Percentiles rank a stretch among this genome's conserved stretches.
Evolutionary conservation across 2,329 filamentous ascomycete genomes (phyloP).

Genomic region (Nemania sp.): DNA sequence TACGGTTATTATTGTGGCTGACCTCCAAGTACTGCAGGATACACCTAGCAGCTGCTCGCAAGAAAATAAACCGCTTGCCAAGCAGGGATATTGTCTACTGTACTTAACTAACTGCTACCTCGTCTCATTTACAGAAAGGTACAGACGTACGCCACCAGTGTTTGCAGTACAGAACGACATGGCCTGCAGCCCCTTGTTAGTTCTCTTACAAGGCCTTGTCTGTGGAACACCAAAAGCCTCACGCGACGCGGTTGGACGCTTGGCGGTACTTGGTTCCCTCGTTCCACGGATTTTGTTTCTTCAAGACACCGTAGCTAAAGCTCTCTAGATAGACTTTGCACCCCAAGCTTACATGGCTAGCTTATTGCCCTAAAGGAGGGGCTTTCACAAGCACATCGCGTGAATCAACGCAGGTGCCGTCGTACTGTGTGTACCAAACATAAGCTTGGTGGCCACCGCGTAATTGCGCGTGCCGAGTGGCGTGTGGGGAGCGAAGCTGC

Average conservation of each 20-base stretch:
- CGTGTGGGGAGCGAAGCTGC: constrained; percentile 1
- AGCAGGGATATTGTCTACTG: constrained; percentile 16
- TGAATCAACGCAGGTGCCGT: constrained; percentile 1
- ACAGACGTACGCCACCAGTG: constrained; percentile 2
- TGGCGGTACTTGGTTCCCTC: constrained; percentile 11
- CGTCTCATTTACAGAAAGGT: constrained; percentile 19
- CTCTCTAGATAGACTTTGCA: neutral
- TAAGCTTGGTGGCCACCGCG: neutral
- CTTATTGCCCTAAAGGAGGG: constrained; percentile 1
- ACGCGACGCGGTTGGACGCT: constrained; percentile 29
- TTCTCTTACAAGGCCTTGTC: constrained; percentile 9
- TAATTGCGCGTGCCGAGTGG: constrained; percentile 14
- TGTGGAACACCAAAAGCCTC: constrained; percentile 32
- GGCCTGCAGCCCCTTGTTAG: constrained; percentile 4
- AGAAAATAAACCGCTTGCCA: constrained; percentile 35
- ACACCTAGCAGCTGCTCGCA: constrained; percentile 22
- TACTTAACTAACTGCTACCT: constrained; percentile 6
- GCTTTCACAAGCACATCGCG: neutral
- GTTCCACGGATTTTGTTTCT: constrained; percentile 9
- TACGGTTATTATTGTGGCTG: constrained; percentile 31
- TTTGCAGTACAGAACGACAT: constrained; percentile 11
- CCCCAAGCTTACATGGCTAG: neutral
- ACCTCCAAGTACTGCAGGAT: constrained; percentile 45
- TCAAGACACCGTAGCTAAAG: neutral
- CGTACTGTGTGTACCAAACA: constrained; percentile 10